Evolutionary conservation across 345 rosid genomes (phyloP).

Genomic region (Gossypium turneri): DNA sequence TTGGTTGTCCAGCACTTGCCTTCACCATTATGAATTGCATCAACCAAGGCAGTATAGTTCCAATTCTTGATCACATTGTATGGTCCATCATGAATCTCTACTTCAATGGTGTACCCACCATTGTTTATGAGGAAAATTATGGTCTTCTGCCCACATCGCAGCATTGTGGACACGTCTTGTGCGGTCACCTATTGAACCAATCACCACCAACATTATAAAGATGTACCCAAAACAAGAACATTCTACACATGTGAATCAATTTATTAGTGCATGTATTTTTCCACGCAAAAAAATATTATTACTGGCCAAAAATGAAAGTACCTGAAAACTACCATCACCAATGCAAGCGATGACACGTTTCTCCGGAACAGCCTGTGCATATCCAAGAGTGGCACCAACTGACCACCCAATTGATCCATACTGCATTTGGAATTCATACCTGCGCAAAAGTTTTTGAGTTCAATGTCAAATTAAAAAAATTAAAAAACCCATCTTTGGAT

Average conservation of each 20-base stretch:
- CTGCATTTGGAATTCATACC: slow-evolving; percentile 88
- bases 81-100: slow-evolving; percentile 83
- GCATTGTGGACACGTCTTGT: slow-evolving; percentile 75
- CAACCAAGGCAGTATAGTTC: slow-evolving; percentile 1
- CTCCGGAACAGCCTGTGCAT: slow-evolving; percentile 69
- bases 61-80: slow-evolving; percentile 49
- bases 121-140: slow-evolving; percentile 78
- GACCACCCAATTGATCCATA: slow-evolving; percentile 93
- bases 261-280: background rate
- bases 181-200: slow-evolving; percentile 52
- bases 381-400: slow-evolving; percentile 78
- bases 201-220: background rate
- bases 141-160: slow-evolving; percentile 55
- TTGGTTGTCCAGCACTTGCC: slow-evolving; percentile 84
- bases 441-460: slow-evolving; percentile 20
- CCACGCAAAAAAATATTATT: background rate
- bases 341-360: slow-evolving; percentile 78
- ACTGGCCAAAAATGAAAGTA: slow-evolving; percentile 13
- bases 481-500: background rate
- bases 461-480: background rate
- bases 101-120: slow-evolving; percentile 82
- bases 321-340: slow-evolving; percentile 91
- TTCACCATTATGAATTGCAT: slow-evolving; percentile 32
- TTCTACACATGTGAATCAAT: background rate
- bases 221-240: background rate